Evolutionary conservation across 2,329 filamentous ascomycete genomes (phyloP).

Genomic region (Graphium sp.): DNA sequence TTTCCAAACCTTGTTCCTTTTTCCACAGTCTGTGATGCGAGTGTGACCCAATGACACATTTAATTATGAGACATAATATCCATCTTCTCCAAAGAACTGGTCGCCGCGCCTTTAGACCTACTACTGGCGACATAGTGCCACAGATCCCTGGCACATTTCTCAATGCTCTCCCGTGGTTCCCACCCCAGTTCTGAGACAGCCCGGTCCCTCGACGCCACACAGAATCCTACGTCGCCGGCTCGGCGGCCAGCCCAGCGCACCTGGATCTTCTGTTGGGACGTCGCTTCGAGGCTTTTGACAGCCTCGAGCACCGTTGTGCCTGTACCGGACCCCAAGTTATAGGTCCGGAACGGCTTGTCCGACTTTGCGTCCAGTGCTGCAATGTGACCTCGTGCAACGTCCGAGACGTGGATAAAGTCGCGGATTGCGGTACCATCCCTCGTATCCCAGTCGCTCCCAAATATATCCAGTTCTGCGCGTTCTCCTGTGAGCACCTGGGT

Average conservation of each 20-base stretch:
- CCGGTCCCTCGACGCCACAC: slow-evolving; percentile 21
- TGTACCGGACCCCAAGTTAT: slow-evolving; percentile 27
- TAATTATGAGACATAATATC: too few species aligned
- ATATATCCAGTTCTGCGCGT: slow-evolving; percentile 37
- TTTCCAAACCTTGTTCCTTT: too few species aligned
- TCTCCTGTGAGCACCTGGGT: slow-evolving; percentile 41
- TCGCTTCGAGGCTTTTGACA: slow-evolving; percentile 19
- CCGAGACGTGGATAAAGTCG: slow-evolving; percentile 52
- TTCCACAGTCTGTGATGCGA: too few species aligned
- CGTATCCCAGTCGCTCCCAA: slow-evolving; percentile 49
- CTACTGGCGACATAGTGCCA: slow-evolving; percentile 16
- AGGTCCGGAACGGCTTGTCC: slow-evolving; percentile 18
- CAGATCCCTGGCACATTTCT: slow-evolving; percentile 14
- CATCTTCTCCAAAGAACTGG: too few species aligned
- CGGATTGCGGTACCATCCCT: slow-evolving; percentile 48
- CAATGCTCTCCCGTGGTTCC: slow-evolving; percentile 14
- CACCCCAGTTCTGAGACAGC: slow-evolving; percentile 24
- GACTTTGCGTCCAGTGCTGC: slow-evolving; percentile 29
- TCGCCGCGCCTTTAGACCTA: too few species aligned
- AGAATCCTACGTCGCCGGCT: slow-evolving; percentile 23
- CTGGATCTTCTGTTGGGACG: slow-evolving; percentile 17
- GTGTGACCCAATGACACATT: too few species aligned
- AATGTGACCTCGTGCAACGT: slow-evolving; percentile 47
- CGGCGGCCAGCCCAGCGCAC: slow-evolving; percentile 18
- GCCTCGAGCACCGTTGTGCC: slow-evolving; percentile 26